Conservation (phyloP, 768 basidiomycete genomes). For the Mycena metata region DNA sequence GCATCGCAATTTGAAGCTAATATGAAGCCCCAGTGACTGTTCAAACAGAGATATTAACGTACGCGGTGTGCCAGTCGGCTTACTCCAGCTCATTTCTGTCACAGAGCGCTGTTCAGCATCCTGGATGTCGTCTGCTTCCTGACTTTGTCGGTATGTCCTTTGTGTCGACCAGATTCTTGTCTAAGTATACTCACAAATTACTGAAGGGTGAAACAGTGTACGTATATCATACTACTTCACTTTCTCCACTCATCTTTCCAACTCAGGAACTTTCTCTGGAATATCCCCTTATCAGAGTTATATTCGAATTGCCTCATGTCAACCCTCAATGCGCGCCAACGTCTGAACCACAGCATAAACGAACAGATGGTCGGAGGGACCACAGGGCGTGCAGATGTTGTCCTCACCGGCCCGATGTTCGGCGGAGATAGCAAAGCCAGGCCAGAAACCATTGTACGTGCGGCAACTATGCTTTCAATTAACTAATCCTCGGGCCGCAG, state of each 20-base stretch:
- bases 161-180: too few relatives aligned
- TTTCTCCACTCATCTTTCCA: too few relatives aligned
- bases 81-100: background rate
- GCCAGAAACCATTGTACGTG: too few relatives aligned
- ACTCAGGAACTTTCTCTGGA: conserved; percentile 46
- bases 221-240: background rate
- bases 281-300: conserved; percentile 48
- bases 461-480: too few relatives aligned
- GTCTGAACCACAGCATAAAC: background rate
- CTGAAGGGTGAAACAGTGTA: background rate
- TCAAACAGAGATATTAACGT: conserved; percentile 55
- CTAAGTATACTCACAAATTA: background rate
- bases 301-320: conserved; percentile 48
- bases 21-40: conserved; percentile 52
- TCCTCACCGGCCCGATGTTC: too few relatives aligned
- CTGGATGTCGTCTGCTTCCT: conserved; percentile 18
- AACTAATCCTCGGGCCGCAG: too few relatives aligned
- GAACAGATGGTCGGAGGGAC: too few relatives aligned
- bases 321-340: conserved; percentile 44
- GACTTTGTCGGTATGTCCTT: background rate
- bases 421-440: too few relatives aligned
- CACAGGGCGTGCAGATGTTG: too few relatives aligned
- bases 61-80: too few relatives aligned
- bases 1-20: background rate
- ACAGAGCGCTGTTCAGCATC: conserved; percentile 48